A percentile compares a stretch with the other conserved stretches of the same genome.
phyloP scores from a whole-genome alignment of 495 filamentous ascomycete species.

The Aspergillus heteromorphus region DNA sequence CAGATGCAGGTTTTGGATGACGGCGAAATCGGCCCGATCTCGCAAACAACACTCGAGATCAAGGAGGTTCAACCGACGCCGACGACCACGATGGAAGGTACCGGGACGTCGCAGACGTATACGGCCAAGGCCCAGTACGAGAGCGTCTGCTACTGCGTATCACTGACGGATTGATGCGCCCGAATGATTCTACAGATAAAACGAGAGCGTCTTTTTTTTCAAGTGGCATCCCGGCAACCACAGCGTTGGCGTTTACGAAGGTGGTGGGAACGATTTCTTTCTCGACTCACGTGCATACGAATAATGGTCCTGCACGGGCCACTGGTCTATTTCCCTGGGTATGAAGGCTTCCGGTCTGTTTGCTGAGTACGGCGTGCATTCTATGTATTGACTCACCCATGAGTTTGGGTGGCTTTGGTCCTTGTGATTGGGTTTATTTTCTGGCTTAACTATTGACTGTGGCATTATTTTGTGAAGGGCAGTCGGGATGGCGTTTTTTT shows the following conservation, averaged over 20 bases:
- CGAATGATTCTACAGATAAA: not conserved
- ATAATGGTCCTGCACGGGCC: slow-evolving; percentile 14
- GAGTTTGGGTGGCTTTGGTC: slow-evolving; percentile 1
- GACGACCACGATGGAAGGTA: slow-evolving; percentile 28
- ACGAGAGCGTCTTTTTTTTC: not conserved
- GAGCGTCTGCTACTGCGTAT: slow-evolving; percentile 40
- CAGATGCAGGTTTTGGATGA: slow-evolving; percentile 60
- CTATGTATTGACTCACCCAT: not conserved
- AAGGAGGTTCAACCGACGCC: slow-evolving; percentile 51
- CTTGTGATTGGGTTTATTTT: slow-evolving; percentile 1
- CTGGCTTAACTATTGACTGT: slow-evolving; percentile 7
- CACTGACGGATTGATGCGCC: slow-evolving; percentile 30
- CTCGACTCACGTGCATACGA: slow-evolving; percentile 21
- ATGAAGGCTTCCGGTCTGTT: slow-evolving; percentile 12
- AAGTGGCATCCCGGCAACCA: not conserved
- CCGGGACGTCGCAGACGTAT: slow-evolving; percentile 28
- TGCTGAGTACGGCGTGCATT: slow-evolving; percentile 9
- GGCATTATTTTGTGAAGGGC: not conserved
- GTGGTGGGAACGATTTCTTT: slow-evolving; percentile 3
- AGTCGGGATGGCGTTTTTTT: slow-evolving; percentile 5
- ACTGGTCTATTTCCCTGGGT: slow-evolving; percentile 9
- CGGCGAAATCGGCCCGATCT: slow-evolving; percentile 38
- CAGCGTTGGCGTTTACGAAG: slow-evolving; percentile 18
- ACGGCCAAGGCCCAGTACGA: slow-evolving; percentile 37
- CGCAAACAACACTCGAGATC: slow-evolving; percentile 51